Evolutionary conservation across 2,329 filamentous ascomycete species (phyloP), one percentile per base, ranked within the genome.

Genomic region (Arthrobotrys pseudoclavata): DNA sequence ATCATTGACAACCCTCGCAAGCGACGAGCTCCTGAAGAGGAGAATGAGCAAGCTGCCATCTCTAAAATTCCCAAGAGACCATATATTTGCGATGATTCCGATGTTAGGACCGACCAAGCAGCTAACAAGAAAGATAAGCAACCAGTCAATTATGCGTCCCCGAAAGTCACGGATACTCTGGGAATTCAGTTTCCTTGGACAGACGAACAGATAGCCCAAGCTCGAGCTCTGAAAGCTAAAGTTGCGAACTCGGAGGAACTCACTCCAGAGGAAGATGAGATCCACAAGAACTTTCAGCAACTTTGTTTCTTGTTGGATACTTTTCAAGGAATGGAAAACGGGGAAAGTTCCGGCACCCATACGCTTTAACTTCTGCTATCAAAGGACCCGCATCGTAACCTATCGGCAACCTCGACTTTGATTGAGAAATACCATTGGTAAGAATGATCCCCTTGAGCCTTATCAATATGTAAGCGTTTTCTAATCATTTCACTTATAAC

Each of bases 121-220:
- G 42, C 55, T 20, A 42, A 24, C 22, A 15, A 40, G 2, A 20
- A 26, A 26, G 20, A 13, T 7, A 20, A n/a, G 24, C n/a, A n/a
- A 26, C 34, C 15, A 18, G 31, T 3, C 2, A 24, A 12, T 9
- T 22, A 57, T 9, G 31, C 42, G 18, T n/a, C 34, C 12, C 20
- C 31, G 9, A 20, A 18, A 9, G 5, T 24, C 20, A 6, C 20
- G 4, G 18, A 3, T n/a, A 26, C 31, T 5, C 55, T 42, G 2
- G 34, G 34, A 7, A 13, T 60, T 7, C 55, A 60, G 34, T 42
- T 40, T 13, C 55, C 34, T 60, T 60, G 55, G 55, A 60, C 55
- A 42, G 34, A 60, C 10, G 34, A 60, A 10, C 55, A 60, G 26
- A n/a, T 60, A 15, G 55, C 55, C 10, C 10, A 60, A n/a, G 55